phyloP scores from a whole-genome alignment of 139 green algal genomes.

The Deuterostichococcus epilithicus region DNA sequence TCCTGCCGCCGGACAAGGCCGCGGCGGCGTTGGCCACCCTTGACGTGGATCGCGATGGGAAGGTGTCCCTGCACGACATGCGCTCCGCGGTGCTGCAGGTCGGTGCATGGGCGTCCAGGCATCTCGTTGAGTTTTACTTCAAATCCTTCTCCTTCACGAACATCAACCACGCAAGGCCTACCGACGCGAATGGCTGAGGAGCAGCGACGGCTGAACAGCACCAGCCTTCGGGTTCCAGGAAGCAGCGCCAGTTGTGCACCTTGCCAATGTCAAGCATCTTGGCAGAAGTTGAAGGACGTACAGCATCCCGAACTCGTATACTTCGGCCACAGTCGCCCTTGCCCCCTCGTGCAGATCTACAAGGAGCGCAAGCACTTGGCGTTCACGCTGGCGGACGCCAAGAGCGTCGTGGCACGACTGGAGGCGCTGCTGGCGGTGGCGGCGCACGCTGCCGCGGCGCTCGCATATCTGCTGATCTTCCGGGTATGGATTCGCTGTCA shows the following conservation, averaged over 20 bases:
- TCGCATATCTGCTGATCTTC: conserved; percentile 22
- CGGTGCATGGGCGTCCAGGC: too few species aligned
- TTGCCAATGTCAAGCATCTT: too few species aligned
- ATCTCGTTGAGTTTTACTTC: too few species aligned
- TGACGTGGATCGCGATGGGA: conserved; percentile 36
- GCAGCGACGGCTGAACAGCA: too few species aligned
- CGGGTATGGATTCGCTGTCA: background rate
- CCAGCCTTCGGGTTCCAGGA: too few species aligned
- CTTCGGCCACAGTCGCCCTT: too few species aligned
- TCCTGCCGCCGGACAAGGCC: conserved; percentile 25
- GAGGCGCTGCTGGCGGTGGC: conserved; percentile 15
- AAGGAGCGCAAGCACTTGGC: conserved; percentile 36
- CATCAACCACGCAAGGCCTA: too few species aligned
- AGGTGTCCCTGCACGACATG: conserved; percentile 26
- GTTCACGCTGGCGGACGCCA: conserved; percentile 30
- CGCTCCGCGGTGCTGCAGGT: conserved; percentile 27
- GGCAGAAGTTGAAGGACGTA: too few species aligned
- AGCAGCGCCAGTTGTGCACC: too few species aligned
- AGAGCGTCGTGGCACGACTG: conserved; percentile 22
- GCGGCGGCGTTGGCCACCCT: conserved; percentile 17
- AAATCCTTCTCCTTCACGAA: too few species aligned
- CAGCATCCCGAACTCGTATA: too few species aligned
- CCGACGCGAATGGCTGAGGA: too few species aligned
- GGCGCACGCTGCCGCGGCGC: conserved; percentile 3
- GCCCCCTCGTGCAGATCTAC: conserved; percentile 23